Conservation (phyloP, 2,329 filamentous ascomycete genomes). For the Fusarium sp. region DNA sequence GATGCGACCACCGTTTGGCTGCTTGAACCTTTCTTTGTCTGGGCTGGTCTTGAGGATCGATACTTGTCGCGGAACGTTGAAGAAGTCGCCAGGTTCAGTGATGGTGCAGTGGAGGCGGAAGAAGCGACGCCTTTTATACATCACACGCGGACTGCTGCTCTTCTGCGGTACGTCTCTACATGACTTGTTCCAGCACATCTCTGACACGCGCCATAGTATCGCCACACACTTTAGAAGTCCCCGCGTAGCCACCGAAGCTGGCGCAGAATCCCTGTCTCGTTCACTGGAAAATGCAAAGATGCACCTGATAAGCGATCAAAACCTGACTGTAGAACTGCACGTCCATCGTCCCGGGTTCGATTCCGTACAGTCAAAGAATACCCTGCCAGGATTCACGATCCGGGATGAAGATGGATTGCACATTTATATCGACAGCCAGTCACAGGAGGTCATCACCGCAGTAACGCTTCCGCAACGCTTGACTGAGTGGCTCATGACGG, state of each 20-base stretch:
- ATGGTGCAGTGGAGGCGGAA: background rate
- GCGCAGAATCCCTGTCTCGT: background rate
- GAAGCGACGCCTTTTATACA: background rate
- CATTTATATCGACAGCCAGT: slow-evolving; percentile 1
- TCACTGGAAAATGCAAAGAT: background rate
- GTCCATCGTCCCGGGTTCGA: background rate
- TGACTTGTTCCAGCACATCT: no score
- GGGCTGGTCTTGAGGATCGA: slow-evolving; percentile 13
- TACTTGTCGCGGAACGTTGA: slow-evolving; percentile 13
- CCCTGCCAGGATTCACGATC: background rate
- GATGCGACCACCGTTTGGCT: slow-evolving; percentile 6
- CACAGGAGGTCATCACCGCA: background rate
- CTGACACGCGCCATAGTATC: slow-evolving; percentile 7
- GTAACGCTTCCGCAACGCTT: slow-evolving; percentile 8
- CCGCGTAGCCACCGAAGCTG: background rate
- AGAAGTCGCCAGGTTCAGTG: background rate
- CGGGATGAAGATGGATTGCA: background rate
- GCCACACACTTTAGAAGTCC: slow-evolving; percentile 19
- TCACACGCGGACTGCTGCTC: background rate
- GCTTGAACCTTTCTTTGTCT: slow-evolving; percentile 1
- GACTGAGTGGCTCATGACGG: slow-evolving; percentile 20
- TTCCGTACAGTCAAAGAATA: no score
- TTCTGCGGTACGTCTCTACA: slow-evolving; percentile 3
- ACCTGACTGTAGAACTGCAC: background rate
- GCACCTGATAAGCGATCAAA: background rate